Base-by-base conservation (phyloP, 768 basidiomycete genomes). In the Rhizopogon roseolus region DNA sequence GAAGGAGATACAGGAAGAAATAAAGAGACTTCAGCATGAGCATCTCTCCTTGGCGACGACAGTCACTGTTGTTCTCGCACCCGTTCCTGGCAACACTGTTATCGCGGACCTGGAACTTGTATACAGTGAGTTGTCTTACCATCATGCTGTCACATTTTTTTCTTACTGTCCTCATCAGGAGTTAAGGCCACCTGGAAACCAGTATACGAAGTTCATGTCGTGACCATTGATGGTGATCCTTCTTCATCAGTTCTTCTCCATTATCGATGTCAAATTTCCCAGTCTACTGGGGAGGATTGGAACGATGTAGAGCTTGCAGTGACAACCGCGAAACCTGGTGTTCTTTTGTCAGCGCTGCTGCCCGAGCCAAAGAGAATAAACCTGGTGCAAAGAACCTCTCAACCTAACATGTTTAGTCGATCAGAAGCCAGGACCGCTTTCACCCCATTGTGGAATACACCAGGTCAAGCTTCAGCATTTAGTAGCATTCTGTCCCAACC, bases 231-330 rank as follows among this genome's bases (percentile, higher is more conserved):
- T 34, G 42, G 53, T 32, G 41, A 32, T 3, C 65, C 64, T 5
- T 56, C 61, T 3, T 39, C 57, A 11, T 56, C 53, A 2, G 57
- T 60, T 38, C 42, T 5, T 28, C 58, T 71, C 16, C 53, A 68
- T 52, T 68, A 68, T 50, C 62, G 65, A 9, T 68, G 70, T 11
- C 50, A 50, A 29, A 62, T 71, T 22, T 56, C 43, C 2, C 71
- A 71, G 38, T 50, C 49, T 32, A 69, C 70, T 0, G 66, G 67
- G 4, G 70, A 72, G 53, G 43, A 63, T 40, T 72, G 70, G 70
- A 61, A 59, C 3, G 57, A 63, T 34, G 57, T 65, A 9, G 49
- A 56, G 25, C 52, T 72, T 41, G 42, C 41, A 17, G 55, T 71
- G 13, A 68, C 61, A 3, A 68, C 70, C 2, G 64, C 59, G 0